Evolutionary conservation across 805 yeast genomes (phyloP).

Genomic region (Komagataella kurtzmanii): DNA sequence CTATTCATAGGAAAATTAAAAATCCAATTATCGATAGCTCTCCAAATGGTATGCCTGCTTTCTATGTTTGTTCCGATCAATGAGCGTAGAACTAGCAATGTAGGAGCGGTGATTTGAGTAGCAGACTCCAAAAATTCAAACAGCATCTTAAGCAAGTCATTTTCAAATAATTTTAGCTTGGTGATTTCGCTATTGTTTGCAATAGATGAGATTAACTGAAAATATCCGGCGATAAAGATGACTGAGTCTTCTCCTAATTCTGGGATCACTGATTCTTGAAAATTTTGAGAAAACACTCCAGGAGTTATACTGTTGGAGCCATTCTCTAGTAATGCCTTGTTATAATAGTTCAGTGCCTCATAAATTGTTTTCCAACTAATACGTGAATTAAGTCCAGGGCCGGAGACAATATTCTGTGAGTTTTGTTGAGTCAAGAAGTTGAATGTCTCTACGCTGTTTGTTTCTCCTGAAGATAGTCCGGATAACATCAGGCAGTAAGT

Average conservation of each 20-base stretch:
- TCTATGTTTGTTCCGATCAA: conserved; percentile 33
- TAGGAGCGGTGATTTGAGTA: conserved; percentile 28
- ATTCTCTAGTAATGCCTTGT: conserved; percentile 11
- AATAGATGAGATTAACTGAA: conserved; percentile 48
- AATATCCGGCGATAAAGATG: conserved; percentile 58
- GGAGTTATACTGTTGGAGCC: not conserved
- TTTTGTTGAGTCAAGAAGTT: conserved; percentile 28
- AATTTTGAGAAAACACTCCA: not conserved
- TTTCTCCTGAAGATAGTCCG: conserved; percentile 51
- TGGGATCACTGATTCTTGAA: conserved; percentile 12
- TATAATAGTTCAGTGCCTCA: conserved; percentile 18
- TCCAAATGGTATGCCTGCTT: conserved; percentile 47
- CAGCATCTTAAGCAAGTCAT: conserved; percentile 14
- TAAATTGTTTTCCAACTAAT: conserved; percentile 24
- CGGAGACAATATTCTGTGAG: conserved; percentile 6
- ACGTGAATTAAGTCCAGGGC: conserved; percentile 6
- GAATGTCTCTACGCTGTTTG: conserved; percentile 36
- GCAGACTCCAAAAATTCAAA: conserved; percentile 13
- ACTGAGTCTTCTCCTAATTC: conserved; percentile 74
- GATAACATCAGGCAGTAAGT: conserved; percentile 71
- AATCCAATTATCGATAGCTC: conserved; percentile 56
- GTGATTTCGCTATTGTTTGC: conserved; percentile 25
- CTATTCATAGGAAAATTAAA: conserved; percentile 22
- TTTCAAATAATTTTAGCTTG: conserved; percentile 17
- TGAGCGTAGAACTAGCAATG: conserved; percentile 41